Base-by-base conservation (phyloP, 2,329 filamentous ascomycete species). In the Zymoseptoria crescenta region DNA sequence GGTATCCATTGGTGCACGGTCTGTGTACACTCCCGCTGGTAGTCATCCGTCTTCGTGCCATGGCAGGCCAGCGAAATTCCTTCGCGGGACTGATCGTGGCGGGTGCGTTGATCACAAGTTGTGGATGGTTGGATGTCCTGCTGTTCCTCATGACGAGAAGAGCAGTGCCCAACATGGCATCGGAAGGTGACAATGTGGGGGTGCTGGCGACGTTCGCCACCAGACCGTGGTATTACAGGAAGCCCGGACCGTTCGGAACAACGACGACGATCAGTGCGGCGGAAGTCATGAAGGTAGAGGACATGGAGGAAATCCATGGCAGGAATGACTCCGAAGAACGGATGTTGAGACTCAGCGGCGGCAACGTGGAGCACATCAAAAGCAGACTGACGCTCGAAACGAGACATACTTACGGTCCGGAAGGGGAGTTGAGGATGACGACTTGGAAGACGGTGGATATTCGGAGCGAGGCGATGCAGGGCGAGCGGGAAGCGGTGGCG, bases 1-100 rank as follows among this genome's bases (percentile, higher is more conserved):
- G 85, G 8, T 88, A 89, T 60, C 86, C 86, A 0, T 68, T 86
- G 64, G 84, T 88, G 62, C 88, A 88, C 69, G 79, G 86, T 1
- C 68, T 86, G 30, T 88, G 85, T 70, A 88, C 86, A 0, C 76
- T 84, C 0, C 86, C 86, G 0, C 76, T 88, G 0, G 85, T 86
- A 2, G 76, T 81, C 0, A 83, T 84, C 5, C 83, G 86, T 62
- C 82, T 88, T 61, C 78, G 79, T 1, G 79, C 79, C 9, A 85
- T 88, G 80, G 78, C 80, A 0, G 80, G 80, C 0, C 72, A 74
- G 4, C 41, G 55, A 2, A 60, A 64, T 4, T 70, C 70, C 1
- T 76, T 73, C 24, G 66, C 72, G 2, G 72, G 74, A 4, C 77
- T 82, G 54, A 81, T 77, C 65, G 72, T 81, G 28, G 76, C 79